Percentiles rank a stretch among this genome's conserved stretches.
phyloP scores from a whole-genome alignment of 116 monocot species.

The Zostera marina region DNA sequence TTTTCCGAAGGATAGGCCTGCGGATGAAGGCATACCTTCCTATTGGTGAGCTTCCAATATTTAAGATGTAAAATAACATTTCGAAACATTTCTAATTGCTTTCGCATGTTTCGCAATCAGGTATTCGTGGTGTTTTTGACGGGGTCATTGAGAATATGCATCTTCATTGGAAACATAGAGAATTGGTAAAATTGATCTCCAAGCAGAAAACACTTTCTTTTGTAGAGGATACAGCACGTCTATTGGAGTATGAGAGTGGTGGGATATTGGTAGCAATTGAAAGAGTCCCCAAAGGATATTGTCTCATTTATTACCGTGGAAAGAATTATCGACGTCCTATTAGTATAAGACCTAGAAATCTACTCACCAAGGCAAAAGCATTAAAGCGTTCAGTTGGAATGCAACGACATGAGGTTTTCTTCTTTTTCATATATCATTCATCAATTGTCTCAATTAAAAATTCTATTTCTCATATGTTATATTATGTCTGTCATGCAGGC shows the following conservation, averaged over 20 bases:
- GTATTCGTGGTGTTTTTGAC: constrained; percentile 98
- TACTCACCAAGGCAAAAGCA: constrained; percentile 91
- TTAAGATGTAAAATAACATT: background rate
- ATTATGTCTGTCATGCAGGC: constrained; percentile 36
- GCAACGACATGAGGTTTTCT: constrained; percentile 91
- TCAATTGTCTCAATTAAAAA: background rate
- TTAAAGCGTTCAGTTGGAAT: constrained; percentile 82
- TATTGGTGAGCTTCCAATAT: constrained; percentile 43
- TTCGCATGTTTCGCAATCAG: constrained; percentile 14
- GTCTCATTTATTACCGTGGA: constrained; percentile 89
- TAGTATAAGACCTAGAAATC: constrained; percentile 84
- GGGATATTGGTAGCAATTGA: constrained; percentile 92
- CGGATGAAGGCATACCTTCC: constrained; percentile 93
- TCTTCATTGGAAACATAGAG: constrained; percentile 98
- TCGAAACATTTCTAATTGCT: background rate
- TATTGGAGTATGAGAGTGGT: constrained; percentile 95
- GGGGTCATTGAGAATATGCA: constrained; percentile 99
- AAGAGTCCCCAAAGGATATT: constrained; percentile 85
- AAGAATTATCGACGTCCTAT: constrained; percentile 91
- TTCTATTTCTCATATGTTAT: constrained; percentile 1
- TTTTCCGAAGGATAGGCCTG: constrained; percentile 83
- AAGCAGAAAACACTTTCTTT: constrained; percentile 89
- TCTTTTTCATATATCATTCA: background rate
- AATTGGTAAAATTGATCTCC: constrained; percentile 87
- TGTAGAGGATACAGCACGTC: constrained; percentile 80